A percentile compares a stretch with the other conserved stretches of the same genome.
Evolutionary conservation across 2,329 filamentous ascomycete genomes (phyloP).

Genomic region (Botryotinia convoluta): DNA sequence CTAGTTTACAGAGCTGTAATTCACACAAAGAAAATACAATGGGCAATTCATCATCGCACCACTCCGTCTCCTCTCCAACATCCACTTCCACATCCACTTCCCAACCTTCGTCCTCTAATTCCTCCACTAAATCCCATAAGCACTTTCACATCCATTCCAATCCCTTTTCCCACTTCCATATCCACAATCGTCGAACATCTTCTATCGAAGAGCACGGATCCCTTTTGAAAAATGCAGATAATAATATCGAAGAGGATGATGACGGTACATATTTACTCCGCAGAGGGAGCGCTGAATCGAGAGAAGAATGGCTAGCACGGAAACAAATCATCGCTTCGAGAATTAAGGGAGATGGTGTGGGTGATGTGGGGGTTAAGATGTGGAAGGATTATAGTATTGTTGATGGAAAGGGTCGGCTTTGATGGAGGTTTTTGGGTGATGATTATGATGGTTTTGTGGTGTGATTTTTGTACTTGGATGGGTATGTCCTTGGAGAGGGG

Average conservation of each 20-base stretch:
- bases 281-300: conserved; percentile 3
- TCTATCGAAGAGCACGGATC: background rate
- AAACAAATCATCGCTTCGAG: conserved; percentile 6
- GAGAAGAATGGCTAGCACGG: conserved; percentile 8
- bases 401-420: background rate
- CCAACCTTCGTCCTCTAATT: background rate
- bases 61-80: background rate
- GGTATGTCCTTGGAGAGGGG: background rate
- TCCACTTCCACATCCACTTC: background rate
- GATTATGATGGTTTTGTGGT: background rate
- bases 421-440: background rate
- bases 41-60: conserved; percentile 12
- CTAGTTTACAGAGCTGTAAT: background rate
- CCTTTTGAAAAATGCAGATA: background rate
- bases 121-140: background rate
- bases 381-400: background rate
- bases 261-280: conserved; percentile 17
- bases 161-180: background rate
- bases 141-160: background rate
- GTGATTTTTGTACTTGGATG: background rate
- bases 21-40: background rate
- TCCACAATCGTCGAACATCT: background rate
- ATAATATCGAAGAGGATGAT: background rate
- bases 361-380: background rate
- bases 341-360: background rate